Conservation (phyloP, 2,329 filamentous ascomycete genomes). For the Xylaria sp. region DNA sequence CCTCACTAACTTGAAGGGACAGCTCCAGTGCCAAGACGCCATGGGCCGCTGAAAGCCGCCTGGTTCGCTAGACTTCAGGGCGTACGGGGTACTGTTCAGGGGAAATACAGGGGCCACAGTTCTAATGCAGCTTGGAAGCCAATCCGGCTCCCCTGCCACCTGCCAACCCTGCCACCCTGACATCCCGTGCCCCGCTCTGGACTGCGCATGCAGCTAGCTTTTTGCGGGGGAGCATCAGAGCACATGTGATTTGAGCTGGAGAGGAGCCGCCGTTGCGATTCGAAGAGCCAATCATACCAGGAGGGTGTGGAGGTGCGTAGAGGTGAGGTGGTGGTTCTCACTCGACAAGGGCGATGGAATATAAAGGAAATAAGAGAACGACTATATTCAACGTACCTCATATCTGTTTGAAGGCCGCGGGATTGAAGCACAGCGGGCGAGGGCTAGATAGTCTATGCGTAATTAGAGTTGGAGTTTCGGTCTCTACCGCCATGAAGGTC, state of each 20-base stretch:
- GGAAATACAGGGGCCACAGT: slow-evolving; percentile 19
- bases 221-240: slow-evolving; percentile 22
- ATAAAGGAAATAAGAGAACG: neutral
- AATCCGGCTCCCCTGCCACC: slow-evolving; percentile 2
- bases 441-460: neutral
- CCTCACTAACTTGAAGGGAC: neutral
- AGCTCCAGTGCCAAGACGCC: slow-evolving; percentile 25
- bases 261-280: neutral
- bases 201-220: slow-evolving; percentile 20
- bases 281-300: slow-evolving; percentile 8
- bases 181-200: slow-evolving; percentile 1
- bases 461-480: neutral
- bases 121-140: slow-evolving; percentile 16
- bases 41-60: slow-evolving; percentile 8
- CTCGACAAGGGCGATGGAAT: neutral
- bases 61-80: slow-evolving; percentile 29
- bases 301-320: neutral
- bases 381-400: slow-evolving; percentile 20
- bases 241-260: slow-evolving; percentile 9
- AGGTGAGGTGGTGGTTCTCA: neutral
- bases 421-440: neutral
- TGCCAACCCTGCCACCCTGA: slow-evolving; percentile 16
- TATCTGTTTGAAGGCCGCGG: neutral
- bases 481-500: neutral
- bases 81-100: slow-evolving; percentile 17